These are phyloP conservation scores for Solanum sejunctum DNA, from an alignment of 257 asterid genomes.

Conservation along the genomic window DNA sequence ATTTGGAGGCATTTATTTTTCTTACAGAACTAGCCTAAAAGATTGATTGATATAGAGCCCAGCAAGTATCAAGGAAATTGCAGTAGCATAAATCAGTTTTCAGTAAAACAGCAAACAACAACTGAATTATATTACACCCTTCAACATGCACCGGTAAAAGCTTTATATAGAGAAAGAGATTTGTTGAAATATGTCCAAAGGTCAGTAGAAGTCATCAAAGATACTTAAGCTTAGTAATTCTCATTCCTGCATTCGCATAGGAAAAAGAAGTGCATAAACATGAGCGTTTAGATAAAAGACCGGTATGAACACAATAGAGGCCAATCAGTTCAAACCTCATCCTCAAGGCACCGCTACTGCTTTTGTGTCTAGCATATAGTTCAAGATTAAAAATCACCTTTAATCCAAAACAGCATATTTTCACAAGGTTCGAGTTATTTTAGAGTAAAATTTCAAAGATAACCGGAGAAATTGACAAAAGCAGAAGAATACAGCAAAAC, in stretches of 20 bases:
- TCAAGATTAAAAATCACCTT: neutral
- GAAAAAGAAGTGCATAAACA: neutral
- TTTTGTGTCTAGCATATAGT: neutral
- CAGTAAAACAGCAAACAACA: neutral
- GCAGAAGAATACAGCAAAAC: neutral
- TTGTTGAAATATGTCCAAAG: neutral
- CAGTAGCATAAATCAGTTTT: neutral
- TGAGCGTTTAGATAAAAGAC: neutral
- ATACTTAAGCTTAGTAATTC: neutral
- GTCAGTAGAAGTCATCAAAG: neutral
- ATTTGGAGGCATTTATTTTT: neutral
- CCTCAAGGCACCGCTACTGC: neutral
- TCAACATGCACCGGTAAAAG: neutral
- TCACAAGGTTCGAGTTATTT: neutral
- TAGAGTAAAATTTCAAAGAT: neutral
- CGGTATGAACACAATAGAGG: neutral
- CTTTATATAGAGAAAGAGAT: neutral
- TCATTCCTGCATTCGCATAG: neutral
- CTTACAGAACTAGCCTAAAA: neutral
- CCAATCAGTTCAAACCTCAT: neutral
- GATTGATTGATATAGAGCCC: neutral
- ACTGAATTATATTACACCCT: neutral
- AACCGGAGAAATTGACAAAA: neutral
- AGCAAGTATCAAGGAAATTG: neutral
- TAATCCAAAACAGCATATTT: neutral